Percentiles rank a stretch among this genome's conserved stretches.
Conservation (phyloP, 2,329 filamentous ascomycete species). For the Alternaria novae-zelandiae region DNA sequence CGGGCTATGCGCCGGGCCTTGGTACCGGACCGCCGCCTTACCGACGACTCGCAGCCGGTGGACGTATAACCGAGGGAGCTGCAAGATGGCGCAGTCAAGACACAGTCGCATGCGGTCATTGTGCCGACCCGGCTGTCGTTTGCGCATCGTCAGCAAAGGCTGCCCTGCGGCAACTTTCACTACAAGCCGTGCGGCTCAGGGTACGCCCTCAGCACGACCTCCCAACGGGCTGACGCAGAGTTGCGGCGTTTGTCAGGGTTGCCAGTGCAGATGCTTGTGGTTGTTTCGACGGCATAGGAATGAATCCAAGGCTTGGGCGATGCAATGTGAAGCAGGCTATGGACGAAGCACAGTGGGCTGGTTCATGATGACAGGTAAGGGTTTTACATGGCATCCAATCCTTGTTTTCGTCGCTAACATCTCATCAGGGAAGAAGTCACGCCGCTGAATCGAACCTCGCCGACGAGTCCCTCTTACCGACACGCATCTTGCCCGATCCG, state of each 20-base stretch:
- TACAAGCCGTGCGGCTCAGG: accelerated
- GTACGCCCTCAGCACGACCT: not conserved
- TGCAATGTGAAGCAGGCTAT: not conserved
- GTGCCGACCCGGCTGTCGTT: not conserved
- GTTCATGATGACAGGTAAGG: not conserved
- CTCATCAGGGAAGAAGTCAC: not conserved
- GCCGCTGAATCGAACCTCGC: not conserved
- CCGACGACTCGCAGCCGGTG: not conserved
- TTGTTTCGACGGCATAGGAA: not conserved
- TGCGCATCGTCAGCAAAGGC: not conserved
- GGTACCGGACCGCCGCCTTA: not conserved
- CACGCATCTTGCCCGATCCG: not conserved
- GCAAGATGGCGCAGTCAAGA: not conserved
- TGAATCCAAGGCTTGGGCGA: not conserved
- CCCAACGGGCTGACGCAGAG: too few species aligned
- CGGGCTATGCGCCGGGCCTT: not conserved
- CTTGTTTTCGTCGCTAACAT: not conserved
- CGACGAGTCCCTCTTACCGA: too few species aligned
- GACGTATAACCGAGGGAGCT: not conserved
- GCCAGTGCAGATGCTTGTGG: too few species aligned
- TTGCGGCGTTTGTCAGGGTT: too few species aligned
- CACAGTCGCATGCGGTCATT: not conserved
- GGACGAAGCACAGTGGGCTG: not conserved
- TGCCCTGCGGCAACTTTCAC: not conserved
- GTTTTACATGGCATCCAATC: not conserved